Conservation (phyloP, 441 rosid genomes). For the Dalechampia spathulata region DNA sequence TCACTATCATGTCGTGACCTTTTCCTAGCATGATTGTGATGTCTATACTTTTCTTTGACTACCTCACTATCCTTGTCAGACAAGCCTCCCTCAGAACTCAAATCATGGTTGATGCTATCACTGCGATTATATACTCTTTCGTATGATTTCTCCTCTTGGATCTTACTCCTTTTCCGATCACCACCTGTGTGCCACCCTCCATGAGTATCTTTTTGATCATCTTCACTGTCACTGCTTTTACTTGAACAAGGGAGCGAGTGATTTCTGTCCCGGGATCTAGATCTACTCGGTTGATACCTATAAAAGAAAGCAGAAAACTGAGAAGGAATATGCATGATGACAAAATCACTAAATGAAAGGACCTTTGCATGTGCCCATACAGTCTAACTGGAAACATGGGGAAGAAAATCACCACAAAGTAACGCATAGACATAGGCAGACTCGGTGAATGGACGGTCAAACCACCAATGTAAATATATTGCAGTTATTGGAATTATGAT, state of each 20-base stretch:
- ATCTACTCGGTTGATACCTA: constrained; percentile 48
- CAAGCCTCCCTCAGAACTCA: constrained; percentile 31
- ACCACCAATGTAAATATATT: too few species aligned
- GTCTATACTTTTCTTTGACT: constrained; percentile 23
- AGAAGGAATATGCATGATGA: neutral
- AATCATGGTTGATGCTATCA: constrained; percentile 22
- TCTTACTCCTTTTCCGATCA: constrained; percentile 14
- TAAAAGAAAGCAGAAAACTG: constrained; percentile 14
- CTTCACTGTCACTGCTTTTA: constrained; percentile 25
- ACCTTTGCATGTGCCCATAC: neutral
- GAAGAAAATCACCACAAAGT: too few species aligned
- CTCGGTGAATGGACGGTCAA: too few species aligned
- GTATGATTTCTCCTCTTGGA: constrained; percentile 14
- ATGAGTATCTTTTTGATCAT: constrained; percentile 11
- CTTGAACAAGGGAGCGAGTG: constrained; percentile 16
- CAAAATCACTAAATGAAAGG: neutral
- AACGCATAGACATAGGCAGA: too few species aligned
- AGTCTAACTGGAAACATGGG: too few species aligned
- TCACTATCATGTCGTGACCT: constrained; percentile 19
- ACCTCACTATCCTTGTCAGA: constrained; percentile 26
- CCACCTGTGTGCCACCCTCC: constrained; percentile 7
- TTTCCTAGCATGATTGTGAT: constrained; percentile 13
- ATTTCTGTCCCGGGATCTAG: constrained; percentile 42
- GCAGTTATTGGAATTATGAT: too few species aligned
- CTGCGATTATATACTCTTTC: constrained; percentile 18